A percentile compares a stretch with the other conserved stretches of the same genome.
phyloP scores from a whole-genome alignment of 2,329 filamentous ascomycete species.

The Botrytis byssoidea region DNA sequence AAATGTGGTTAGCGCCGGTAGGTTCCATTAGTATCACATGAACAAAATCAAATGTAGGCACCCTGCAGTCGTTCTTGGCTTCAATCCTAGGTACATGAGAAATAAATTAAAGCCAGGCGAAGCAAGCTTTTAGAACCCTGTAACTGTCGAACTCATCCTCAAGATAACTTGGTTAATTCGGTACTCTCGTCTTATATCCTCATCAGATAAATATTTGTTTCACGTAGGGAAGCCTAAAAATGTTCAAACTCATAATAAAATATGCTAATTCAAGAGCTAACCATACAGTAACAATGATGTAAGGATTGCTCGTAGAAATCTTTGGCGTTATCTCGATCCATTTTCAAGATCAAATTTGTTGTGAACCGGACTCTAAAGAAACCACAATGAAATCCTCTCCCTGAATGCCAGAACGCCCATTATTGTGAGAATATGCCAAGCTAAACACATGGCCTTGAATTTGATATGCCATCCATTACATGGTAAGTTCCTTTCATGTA shows the following conservation, averaged over 20 bases:
- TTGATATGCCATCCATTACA: conserved; percentile 20
- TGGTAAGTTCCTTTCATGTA: conserved; percentile 22
- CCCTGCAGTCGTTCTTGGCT: not conserved
- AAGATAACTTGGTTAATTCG: not conserved
- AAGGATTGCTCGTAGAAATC: conserved; percentile 15
- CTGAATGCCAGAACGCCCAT: conserved; percentile 24
- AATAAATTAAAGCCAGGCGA: not conserved
- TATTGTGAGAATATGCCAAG: conserved; percentile 24
- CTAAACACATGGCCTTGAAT: conserved; percentile 20
- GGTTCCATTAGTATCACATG: conserved; percentile 4
- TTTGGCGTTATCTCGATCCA: not conserved
- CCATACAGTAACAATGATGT: not conserved
- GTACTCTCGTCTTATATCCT: not conserved
- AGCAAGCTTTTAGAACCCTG: not conserved
- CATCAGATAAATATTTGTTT: not conserved
- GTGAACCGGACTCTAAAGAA: conserved; percentile 19
- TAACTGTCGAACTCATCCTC: not conserved
- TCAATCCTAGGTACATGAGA: not conserved
- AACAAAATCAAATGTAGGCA: conserved; percentile 1
- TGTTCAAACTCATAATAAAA: not conserved
- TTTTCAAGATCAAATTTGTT: not conserved
- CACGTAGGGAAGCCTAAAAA: not conserved
- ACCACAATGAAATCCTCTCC: conserved; percentile 15
- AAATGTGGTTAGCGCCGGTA: conserved; percentile 14
- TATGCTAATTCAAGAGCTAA: conserved; percentile 1